Base-by-base conservation (phyloP, 331 rosid species). In the Phaseolus coccineus region DNA sequence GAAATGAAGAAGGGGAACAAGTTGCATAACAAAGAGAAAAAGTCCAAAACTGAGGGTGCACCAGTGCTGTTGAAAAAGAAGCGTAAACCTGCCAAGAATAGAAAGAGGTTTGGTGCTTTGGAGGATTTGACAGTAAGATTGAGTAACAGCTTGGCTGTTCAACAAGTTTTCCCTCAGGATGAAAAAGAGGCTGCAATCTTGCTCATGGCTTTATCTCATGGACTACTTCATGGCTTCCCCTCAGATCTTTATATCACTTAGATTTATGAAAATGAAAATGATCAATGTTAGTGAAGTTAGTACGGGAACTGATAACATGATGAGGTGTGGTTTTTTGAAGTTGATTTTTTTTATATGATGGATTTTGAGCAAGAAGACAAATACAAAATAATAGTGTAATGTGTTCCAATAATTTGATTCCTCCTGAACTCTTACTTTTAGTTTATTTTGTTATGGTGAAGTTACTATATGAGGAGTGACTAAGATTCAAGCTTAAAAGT, bases 121-220 rank as follows among this genome's bases (percentile, higher is more conserved):
- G 97, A 90, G 74, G 95, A 89, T 33, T 79, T 89, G 61, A 40
- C 81, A 31, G 33, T 88, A 5, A 84, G 83, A 30, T 74, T 88
- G 86, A 85, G 86, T 48, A 78, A 89, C 61, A 92, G 77, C 11
- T 53, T 90, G 51, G 77, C 88, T 28, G 69, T 87, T 28, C 88
- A 87, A 69, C 84, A 88, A 70, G 94, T 87, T 76, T 92, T 92
- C 84, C 97, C 92, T 61, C 92, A 82, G 64, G 98, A 93, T 27
- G 98, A 93, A 90, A 93, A 87, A 81, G 98, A 93, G 63, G 98
- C 98, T 6, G 98, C 97, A 4, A 91, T 91, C 72, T 65, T 93
- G 80, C 91, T 93, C 40, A 93, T 93, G 98, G 91, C 98, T 77
- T 77, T 93, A 64, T 93, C 98, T 72, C 81, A 86, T 80, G 97